A percentile compares a stretch with the other conserved stretches of the same genome.
Evolutionary conservation across 2,329 filamentous ascomycete genomes (phyloP).

Genomic region (Apiospora hydei): DNA sequence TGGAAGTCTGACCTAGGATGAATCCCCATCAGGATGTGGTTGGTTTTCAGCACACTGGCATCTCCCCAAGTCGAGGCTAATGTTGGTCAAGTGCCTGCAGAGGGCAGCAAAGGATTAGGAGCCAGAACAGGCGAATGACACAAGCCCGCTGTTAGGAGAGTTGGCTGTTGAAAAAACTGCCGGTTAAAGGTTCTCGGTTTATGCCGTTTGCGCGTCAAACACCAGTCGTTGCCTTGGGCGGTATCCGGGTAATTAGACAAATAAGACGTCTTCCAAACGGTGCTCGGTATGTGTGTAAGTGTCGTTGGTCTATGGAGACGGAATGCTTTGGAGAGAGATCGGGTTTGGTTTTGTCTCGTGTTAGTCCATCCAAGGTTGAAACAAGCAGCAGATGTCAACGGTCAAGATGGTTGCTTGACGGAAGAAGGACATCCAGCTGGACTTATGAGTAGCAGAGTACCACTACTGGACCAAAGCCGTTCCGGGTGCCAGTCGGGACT

Average conservation of each 20-base stretch:
- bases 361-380: neutral
- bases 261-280: neutral
- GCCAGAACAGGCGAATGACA: neutral
- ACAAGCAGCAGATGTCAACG: neutral
- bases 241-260: slow-evolving; percentile 19
- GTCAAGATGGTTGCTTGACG: neutral
- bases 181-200: slow-evolving; percentile 19
- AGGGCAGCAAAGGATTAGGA: neutral
- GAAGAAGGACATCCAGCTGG: neutral
- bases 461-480: slow-evolving; percentile 15
- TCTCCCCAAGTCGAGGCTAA: slow-evolving; percentile 21
- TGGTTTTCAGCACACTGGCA: slow-evolving; percentile 21
- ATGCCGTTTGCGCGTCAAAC: slow-evolving; percentile 11
- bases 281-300: neutral
- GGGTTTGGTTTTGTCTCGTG: neutral
- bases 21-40: slow-evolving; percentile 60
- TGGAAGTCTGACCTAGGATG: slow-evolving; percentile 58
- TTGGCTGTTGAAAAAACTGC: slow-evolving; percentile 7
- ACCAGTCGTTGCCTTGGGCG: slow-evolving; percentile 4
- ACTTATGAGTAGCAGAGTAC: slow-evolving; percentile 3
- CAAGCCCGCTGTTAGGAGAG: neutral
- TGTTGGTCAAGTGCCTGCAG: neutral
- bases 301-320: slow-evolving; percentile 7
- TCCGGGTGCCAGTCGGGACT: slow-evolving; percentile 24
- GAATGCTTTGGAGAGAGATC: neutral